phyloP scores from a whole-genome alignment of 805 yeast species.

The Spathaspora sp. region DNA sequence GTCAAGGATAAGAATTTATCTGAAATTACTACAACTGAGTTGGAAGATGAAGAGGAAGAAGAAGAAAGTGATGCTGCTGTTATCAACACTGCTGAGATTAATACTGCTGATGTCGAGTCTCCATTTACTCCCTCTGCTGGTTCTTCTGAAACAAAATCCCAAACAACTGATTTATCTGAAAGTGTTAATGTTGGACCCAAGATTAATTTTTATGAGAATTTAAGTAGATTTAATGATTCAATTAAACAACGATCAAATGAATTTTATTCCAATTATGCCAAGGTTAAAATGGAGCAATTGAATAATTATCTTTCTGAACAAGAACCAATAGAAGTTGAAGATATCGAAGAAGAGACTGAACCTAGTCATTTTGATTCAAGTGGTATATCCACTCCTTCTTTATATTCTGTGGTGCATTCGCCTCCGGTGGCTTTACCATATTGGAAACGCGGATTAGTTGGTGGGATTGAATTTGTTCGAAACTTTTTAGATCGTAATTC shows the following conservation, averaged over 20 bases:
- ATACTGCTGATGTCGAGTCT: background rate
- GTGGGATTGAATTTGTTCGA: conserved; percentile 4
- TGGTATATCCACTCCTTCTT: background rate
- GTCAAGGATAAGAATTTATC: background rate
- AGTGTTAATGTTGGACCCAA: conserved; percentile 3
- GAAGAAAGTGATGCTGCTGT: background rate
- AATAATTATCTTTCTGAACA: conserved; percentile 10
- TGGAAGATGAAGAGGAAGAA: too few species aligned
- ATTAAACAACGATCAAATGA: conserved; percentile 19
- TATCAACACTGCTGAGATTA: background rate
- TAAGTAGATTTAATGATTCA: conserved; percentile 17
- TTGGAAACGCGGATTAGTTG: background rate
- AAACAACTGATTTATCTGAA: background rate
- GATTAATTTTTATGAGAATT: conserved; percentile 23
- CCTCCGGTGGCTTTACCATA: background rate
- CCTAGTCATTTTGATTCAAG: background rate
- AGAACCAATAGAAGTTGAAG: background rate
- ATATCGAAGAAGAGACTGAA: background rate
- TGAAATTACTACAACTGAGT: background rate
- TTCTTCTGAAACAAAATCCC: background rate
- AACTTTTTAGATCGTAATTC: conserved; percentile 13
- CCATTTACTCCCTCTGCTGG: background rate
- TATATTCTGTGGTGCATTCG: background rate
- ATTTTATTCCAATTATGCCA: conserved; percentile 16
- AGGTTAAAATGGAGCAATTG: conserved; percentile 12